Conservation (phyloP, 352 stramenopile genomes). For the Globisporangium uncinulatum region DNA sequence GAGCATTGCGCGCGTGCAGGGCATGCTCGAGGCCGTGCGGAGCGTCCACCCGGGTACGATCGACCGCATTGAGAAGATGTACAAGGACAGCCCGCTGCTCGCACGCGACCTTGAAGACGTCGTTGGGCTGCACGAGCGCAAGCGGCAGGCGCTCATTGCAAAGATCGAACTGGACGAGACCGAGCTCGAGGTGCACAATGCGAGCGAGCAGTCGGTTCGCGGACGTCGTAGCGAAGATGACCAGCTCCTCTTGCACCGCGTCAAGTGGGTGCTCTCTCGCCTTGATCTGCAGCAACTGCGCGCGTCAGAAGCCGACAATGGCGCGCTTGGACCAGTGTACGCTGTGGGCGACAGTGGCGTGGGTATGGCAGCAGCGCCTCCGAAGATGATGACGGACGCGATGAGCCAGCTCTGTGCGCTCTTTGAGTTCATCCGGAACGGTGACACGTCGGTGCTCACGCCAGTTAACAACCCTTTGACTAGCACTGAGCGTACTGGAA, state of each 20-base stretch:
- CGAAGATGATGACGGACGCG: conserved; percentile 10
- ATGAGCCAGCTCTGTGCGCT: conserved; percentile 65
- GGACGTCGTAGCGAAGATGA: conserved; percentile 18
- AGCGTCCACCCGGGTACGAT: conserved; percentile 66
- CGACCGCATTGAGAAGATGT: conserved; percentile 60
- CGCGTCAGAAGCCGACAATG: not conserved
- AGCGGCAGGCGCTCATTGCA: conserved; percentile 38
- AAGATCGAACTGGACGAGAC: conserved; percentile 51
- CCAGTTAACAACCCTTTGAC: conserved; percentile 51
- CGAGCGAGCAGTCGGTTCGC: conserved; percentile 2
- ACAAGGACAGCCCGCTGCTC: conserved; percentile 55
- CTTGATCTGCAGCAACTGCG: conserved; percentile 36
- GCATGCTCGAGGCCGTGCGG: conserved; percentile 64
- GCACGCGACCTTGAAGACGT: conserved; percentile 63
- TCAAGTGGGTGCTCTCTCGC: conserved; percentile 76
- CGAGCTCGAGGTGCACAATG: conserved; percentile 48
- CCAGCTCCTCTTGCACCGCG: conserved; percentile 58
- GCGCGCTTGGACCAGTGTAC: not conserved
- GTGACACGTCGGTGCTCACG: conserved; percentile 32
- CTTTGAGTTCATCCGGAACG: conserved; percentile 70
- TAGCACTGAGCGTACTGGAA: conserved; percentile 2
- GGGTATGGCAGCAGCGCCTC: too few relatives aligned
- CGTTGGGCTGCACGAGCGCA: conserved; percentile 36
- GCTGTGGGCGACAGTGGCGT: too few relatives aligned
- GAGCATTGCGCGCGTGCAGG: conserved; percentile 60